phyloP scores from a whole-genome alignment of 192 early-diverging fungal species.

The Rhizophagus prolifer region DNA sequence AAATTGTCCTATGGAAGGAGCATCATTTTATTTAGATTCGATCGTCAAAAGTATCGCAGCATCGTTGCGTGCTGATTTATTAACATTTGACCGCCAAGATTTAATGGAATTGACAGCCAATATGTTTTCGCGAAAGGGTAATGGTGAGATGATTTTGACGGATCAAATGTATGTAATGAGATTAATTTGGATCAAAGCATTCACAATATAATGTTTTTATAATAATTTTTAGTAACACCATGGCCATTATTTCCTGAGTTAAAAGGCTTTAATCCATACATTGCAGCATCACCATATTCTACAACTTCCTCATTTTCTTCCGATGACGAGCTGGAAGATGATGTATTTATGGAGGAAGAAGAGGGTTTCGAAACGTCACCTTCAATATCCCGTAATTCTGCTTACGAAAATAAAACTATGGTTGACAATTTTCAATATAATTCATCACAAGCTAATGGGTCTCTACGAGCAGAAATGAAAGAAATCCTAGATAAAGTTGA shows the following conservation, averaged over 20 bases:
- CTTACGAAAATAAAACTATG: constrained; percentile 30
- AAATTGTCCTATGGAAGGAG: constrained; percentile 30
- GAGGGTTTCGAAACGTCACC: constrained; percentile 33
- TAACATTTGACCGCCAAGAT: constrained; percentile 61
- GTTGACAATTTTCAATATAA: constrained; percentile 30
- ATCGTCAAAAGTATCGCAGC: constrained; percentile 29
- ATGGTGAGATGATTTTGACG: constrained; percentile 21
- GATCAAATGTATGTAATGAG: constrained; percentile 13
- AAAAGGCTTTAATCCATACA: constrained; percentile 33
- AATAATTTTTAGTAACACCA: constrained; percentile 18
- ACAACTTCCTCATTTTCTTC: constrained; percentile 26
- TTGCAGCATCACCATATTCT: constrained; percentile 30
- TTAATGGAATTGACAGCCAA: constrained; percentile 52
- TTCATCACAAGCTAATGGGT: constrained; percentile 25
- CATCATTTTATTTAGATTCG: constrained; percentile 24
- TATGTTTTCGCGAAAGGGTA: constrained; percentile 37
- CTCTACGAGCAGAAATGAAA: constrained; percentile 4
- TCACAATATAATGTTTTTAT: constrained; percentile 2
- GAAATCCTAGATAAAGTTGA: constrained; percentile 38
- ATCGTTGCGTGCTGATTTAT: constrained; percentile 49
- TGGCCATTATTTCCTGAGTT: constrained; percentile 31
- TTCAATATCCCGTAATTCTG: constrained; percentile 25
- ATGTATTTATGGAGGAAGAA: constrained; percentile 48
- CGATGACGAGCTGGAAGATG: constrained; percentile 41
- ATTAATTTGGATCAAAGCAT: neutral